Percentiles rank a stretch among this genome's conserved stretches.
Conservation (phyloP, 257 asterid species). For the Solanum peruvianum region DNA sequence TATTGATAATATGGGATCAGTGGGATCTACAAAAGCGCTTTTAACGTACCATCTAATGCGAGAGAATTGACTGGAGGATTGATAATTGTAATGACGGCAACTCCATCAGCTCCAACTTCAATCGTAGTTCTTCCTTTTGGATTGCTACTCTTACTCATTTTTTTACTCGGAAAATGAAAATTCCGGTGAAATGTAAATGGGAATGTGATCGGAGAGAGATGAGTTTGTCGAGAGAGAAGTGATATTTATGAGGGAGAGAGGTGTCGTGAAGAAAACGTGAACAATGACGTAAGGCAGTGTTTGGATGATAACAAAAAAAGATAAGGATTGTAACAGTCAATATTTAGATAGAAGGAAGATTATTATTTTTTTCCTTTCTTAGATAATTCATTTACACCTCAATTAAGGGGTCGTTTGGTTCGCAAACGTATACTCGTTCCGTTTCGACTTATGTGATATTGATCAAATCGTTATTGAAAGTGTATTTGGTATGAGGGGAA, state of each 20-base stretch:
- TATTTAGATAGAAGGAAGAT: not conserved
- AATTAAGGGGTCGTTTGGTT: not conserved
- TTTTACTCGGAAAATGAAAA: not conserved
- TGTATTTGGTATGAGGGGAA: rapidly evolving
- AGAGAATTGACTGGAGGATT: conserved; percentile 99
- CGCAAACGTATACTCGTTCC: rapidly evolving
- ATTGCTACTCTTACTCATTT: not conserved
- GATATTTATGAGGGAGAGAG: not conserved
- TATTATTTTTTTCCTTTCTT: not conserved
- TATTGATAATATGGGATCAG: too few relatives aligned
- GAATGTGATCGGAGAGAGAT: not conserved
- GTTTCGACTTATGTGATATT: rapidly evolving
- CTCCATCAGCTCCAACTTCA: conserved; percentile 98
- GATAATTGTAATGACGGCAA: conserved; percentile 80
- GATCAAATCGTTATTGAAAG: rapidly evolving
- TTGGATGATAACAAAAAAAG: not conserved
- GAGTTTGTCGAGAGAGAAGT: not conserved
- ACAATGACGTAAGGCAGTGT: not conserved
- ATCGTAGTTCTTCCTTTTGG: conserved; percentile 68
- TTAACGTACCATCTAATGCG: conserved; percentile 66
- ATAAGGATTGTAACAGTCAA: not conserved
- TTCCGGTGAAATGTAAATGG: not conserved
- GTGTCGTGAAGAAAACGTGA: not conserved
- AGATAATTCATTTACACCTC: not conserved
- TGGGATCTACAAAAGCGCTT: not conserved